These are phyloP conservation scores for Leishmania martiniquensis DNA, from an alignment of 208 protist genomes.

Conservation along the genomic window DNA sequence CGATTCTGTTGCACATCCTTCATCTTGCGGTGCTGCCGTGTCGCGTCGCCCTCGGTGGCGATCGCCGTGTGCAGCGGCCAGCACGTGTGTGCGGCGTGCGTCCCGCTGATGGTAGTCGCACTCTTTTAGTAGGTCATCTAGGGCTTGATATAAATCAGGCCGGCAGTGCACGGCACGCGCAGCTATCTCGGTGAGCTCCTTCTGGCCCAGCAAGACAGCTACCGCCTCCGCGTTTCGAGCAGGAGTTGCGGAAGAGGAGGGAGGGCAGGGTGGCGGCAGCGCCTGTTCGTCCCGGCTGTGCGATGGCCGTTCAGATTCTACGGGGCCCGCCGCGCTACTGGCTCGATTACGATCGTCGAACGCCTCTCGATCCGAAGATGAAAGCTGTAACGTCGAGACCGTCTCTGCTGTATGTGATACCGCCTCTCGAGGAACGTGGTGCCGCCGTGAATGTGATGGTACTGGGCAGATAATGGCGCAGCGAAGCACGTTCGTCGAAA, in stretches of 20 bases:
- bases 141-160: conserved; percentile 39
- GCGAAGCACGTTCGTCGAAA: conserved; percentile 35
- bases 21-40: background rate
- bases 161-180: conserved; percentile 25
- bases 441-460: conserved; percentile 4
- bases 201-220: conserved; percentile 33
- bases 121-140: conserved; percentile 32
- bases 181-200: conserved; percentile 43
- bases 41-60: background rate
- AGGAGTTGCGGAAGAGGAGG: background rate
- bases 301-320: background rate
- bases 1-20: background rate
- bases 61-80: background rate
- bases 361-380: background rate
- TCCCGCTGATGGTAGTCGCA: conserved; percentile 8
- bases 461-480: conserved; percentile 34
- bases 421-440: background rate
- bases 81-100: no score
- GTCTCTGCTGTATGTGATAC: background rate
- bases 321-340: background rate
- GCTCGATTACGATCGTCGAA: background rate
- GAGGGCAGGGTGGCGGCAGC: background rate
- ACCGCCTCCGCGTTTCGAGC: conserved; percentile 3
- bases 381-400: background rate
- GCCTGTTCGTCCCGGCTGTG: background rate